phyloP scores from a whole-genome alignment of 495 filamentous ascomycete species.

The Evansstolkia leycettana region DNA sequence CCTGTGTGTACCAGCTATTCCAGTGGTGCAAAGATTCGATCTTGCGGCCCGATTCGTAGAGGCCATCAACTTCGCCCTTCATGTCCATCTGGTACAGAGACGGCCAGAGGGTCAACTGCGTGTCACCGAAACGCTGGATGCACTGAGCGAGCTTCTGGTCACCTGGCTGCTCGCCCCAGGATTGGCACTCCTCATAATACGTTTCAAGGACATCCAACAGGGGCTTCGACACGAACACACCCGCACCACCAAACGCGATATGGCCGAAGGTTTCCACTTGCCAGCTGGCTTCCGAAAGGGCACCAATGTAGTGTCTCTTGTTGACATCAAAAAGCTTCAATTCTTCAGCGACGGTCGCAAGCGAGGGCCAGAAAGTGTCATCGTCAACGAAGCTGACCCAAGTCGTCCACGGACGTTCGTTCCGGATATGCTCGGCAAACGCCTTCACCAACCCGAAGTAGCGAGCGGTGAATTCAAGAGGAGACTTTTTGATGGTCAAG shows the following conservation, averaged over 20 bases:
- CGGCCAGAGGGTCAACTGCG: conserved; percentile 42
- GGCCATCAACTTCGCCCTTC: conserved; percentile 44
- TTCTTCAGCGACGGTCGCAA: conserved; percentile 37
- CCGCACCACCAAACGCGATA: conserved; percentile 59
- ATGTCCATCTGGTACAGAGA: conserved; percentile 55
- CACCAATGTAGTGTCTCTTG: conserved; percentile 46
- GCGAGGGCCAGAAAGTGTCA: conserved; percentile 61
- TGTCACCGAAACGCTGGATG: conserved; percentile 42
- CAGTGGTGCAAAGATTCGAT: conserved; percentile 54
- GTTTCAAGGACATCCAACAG: conserved; percentile 40
- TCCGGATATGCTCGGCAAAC: conserved; percentile 38
- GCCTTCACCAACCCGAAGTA: conserved; percentile 52
- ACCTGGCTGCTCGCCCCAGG: conserved; percentile 38
- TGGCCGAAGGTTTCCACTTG: conserved; percentile 47
- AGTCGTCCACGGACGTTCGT: conserved; percentile 37
- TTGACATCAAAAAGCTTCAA: conserved; percentile 43
- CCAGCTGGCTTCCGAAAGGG: conserved; percentile 49
- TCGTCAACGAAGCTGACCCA: conserved; percentile 61
- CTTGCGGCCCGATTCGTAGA: conserved; percentile 47
- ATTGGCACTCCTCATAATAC: conserved; percentile 42
- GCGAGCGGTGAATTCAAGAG: conserved; percentile 44
- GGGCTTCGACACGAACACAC: conserved; percentile 51
- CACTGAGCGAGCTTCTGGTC: conserved; percentile 53
- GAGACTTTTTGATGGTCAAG: conserved; percentile 41
- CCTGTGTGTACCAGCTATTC: conserved; percentile 43